These are phyloP conservation scores for Colletotrichum orbiculare DNA, from an alignment of 2,329 filamentous ascomycete species.

Conservation along the genomic window DNA sequence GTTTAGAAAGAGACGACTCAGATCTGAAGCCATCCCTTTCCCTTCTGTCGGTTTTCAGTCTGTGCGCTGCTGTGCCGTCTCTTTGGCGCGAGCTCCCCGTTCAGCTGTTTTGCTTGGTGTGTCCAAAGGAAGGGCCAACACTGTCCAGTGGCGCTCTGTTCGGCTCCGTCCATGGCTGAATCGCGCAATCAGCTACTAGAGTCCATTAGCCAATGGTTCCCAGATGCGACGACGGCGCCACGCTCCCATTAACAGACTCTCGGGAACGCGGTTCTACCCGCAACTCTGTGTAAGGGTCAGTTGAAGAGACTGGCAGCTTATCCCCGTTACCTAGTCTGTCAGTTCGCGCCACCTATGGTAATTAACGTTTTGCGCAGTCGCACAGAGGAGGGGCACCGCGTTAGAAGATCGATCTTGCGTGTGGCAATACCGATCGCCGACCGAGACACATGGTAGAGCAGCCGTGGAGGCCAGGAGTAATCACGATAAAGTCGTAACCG, in stretches of 20 bases:
- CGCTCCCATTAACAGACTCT: constrained; percentile 25
- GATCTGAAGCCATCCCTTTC: constrained; percentile 29
- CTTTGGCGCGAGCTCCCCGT: constrained; percentile 11
- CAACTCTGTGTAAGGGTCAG: neutral
- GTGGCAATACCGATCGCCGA: constrained; percentile 20
- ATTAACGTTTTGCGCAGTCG: neutral
- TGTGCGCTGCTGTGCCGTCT: constrained; percentile 22
- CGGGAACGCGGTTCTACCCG: constrained; percentile 30
- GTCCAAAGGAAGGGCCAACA: no score
- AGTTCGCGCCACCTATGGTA: no score
- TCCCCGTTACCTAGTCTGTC: no score
- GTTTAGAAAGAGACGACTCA: constrained; percentile 19
- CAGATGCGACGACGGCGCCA: neutral
- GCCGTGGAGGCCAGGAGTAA: constrained; percentile 4
- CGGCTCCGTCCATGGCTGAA: neutral
- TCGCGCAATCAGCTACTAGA: neutral
- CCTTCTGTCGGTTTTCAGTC: constrained; percentile 28
- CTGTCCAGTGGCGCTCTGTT: no score
- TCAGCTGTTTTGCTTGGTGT: no score
- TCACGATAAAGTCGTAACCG: constrained; percentile 26
- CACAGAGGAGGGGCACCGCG: neutral
- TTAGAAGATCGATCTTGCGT: constrained; percentile 14
- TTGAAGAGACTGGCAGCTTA: neutral
- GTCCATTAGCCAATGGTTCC: no score
- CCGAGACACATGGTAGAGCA: constrained; percentile 29